Percentiles rank a stretch among this genome's conserved stretches.
Evolutionary conservation across 352 stramenopile species (phyloP).

Genomic region (Phytopythium helicoides): DNA sequence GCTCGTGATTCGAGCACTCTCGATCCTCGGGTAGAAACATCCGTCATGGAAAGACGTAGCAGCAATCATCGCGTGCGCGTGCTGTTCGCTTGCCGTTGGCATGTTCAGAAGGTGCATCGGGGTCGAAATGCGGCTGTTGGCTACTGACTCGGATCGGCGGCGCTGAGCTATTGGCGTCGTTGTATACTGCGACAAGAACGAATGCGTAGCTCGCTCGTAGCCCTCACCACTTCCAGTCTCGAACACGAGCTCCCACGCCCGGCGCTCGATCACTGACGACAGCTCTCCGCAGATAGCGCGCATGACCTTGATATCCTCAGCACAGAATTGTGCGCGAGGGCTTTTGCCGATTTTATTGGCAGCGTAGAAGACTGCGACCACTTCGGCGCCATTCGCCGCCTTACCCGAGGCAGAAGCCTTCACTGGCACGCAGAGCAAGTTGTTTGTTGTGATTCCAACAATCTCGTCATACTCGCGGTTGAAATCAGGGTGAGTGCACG

Average conservation of each 20-base stretch:
- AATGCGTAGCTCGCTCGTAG: constrained; percentile 54
- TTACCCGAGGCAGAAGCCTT: constrained; percentile 28
- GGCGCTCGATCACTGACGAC: constrained; percentile 56
- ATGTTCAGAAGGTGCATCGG: constrained; percentile 1
- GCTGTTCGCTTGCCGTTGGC: constrained; percentile 19
- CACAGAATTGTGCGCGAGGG: constrained; percentile 39
- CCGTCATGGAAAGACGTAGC: constrained; percentile 31
- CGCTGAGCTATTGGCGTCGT: constrained; percentile 39
- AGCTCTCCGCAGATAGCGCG: constrained; percentile 64
- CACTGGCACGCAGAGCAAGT: constrained; percentile 72
- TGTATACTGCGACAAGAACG: constrained; percentile 77
- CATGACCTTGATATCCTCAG: constrained; percentile 67
- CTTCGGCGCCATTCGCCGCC: constrained; percentile 33
- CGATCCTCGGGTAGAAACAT: constrained; percentile 15
- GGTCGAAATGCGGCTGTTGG: constrained; percentile 16
- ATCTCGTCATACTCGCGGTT: constrained; percentile 62
- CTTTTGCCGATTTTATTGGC: constrained; percentile 64
- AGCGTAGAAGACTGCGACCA: constrained; percentile 80
- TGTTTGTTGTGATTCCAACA: constrained; percentile 58
- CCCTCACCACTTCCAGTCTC: constrained; percentile 42
- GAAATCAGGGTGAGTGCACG: constrained; percentile 58
- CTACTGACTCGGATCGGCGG: constrained; percentile 15
- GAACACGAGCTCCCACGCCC: constrained; percentile 75
- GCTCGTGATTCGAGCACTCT: constrained; percentile 1
- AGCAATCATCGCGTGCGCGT: constrained; percentile 32